phyloP scores from a whole-genome alignment of 2,329 filamentous ascomycete species.

The Ophiostoma populinum region DNA sequence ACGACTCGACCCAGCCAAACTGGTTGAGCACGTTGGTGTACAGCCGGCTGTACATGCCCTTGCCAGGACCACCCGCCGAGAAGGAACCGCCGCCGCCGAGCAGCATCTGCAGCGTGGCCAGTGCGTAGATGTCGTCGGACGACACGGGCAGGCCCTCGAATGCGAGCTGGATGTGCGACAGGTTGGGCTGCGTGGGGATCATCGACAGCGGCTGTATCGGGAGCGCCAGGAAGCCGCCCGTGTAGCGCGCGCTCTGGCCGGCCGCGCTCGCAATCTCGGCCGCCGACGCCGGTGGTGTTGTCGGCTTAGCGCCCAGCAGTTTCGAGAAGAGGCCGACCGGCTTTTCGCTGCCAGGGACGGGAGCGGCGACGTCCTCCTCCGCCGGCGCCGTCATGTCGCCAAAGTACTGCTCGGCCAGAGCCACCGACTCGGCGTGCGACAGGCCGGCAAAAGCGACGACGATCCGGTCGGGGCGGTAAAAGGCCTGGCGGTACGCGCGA shows the following conservation, averaged over 20 bases:
- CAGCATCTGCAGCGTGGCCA: conserved; percentile 87
- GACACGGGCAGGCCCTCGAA: conserved; percentile 89
- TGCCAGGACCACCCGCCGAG: conserved; percentile 87
- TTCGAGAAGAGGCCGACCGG: conserved; percentile 54
- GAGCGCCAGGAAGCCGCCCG: conserved; percentile 79
- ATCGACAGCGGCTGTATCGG: conserved; percentile 61
- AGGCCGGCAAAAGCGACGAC: conserved; percentile 93
- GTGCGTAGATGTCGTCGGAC: conserved; percentile 85
- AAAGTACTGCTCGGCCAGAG: conserved; percentile 69
- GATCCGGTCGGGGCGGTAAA: conserved; percentile 79
- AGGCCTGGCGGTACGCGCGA: conserved; percentile 60
- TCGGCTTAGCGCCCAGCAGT: too few relatives aligned
- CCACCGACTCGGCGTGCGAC: conserved; percentile 62
- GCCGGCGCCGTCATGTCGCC: conserved; percentile 61
- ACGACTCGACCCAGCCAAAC: conserved; percentile 92
- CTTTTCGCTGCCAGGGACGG: conserved; percentile 12
- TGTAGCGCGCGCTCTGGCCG: conserved; percentile 59
- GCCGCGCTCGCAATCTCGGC: conserved; percentile 35
- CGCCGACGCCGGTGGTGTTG: conserved; percentile 41
- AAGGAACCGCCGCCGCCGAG: conserved; percentile 94
- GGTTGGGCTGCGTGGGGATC: conserved; percentile 59
- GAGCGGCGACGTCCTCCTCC: conserved; percentile 18
- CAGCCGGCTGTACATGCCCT: conserved; percentile 96
- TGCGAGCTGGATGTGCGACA: conserved; percentile 87
- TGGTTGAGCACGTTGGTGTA: conserved; percentile 98